Evolutionary conservation across 345 rosid species (phyloP), one percentile per base, ranked within the genome.

Genomic region (Triadica sebifera): DNA sequence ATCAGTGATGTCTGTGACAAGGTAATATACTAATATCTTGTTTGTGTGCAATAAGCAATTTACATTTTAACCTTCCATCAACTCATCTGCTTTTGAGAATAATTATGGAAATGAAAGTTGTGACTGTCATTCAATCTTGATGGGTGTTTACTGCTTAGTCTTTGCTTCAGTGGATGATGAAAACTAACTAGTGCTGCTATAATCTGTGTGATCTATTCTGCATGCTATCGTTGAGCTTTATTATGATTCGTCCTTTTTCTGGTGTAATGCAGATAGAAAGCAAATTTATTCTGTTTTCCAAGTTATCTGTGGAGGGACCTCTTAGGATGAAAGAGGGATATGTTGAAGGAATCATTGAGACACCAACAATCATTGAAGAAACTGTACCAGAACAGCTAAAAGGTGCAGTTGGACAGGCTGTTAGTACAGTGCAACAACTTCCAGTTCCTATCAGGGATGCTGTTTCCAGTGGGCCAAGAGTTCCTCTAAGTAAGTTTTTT

Each of bases 271-370:
- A 92, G 98, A 78, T 95, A 84, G 98, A 92, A 80, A 91, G 86
- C 85, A 92, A 88, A 77, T 39, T 91, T 79, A 50, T 82, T 68
- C 64, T 95, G 66, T 85, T 91, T 19, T 73, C 93, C 65, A 87
- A 78, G 79, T 81, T 95, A 69, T 70, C 92, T 77, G 84, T 95
- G 22, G 98, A 95, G 85, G 98, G 99, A 77, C 98, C 99, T 19
- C 79, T 87, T 70, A 87, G 99, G 73, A 82, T 95, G 86, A 95
- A 84, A 81, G 98, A 95, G 75, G 98, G 89, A 77, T 92, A 90
- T 68, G 74, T 85, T 67, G 99, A 95, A 86, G 98, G 93, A 70
- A 67, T 85, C 72, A 25, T 95, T 10, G 97, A 92, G 74, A 83
- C 93, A 25, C 98, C 99, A 47, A 87, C 86, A 10, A 70, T 95